Evolutionary conservation across 345 rosid genomes (phyloP).

Genomic region (Eucalyptus cladocalyx): DNA sequence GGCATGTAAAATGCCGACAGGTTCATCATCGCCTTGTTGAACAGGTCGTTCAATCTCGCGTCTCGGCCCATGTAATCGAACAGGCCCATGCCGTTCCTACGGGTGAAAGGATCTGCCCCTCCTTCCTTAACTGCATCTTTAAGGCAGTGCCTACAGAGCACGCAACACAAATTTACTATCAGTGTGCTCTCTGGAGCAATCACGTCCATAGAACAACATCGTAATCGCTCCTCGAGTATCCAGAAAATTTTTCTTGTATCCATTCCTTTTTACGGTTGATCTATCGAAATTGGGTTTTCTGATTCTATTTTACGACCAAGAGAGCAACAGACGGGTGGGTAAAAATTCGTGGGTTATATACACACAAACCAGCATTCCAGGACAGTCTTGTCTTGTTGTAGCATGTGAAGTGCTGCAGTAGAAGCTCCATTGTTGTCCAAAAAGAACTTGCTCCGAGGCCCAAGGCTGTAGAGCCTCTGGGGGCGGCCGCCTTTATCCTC

Average conservation of each 20-base stretch:
- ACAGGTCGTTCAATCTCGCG: not conserved
- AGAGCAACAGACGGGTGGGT: conserved; percentile 13
- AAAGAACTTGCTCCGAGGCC: not conserved
- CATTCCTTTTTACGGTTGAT: not conserved
- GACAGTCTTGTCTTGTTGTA: not conserved
- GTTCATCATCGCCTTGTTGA: not conserved
- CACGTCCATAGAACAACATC: not conserved
- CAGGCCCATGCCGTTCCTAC: not conserved
- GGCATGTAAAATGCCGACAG: rapidly evolving
- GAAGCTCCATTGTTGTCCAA: not conserved
- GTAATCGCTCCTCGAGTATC: not conserved
- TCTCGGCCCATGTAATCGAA: not conserved
- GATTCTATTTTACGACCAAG: not conserved
- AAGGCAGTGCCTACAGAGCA: not conserved
- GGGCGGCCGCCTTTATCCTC: not conserved
- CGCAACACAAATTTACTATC: not conserved
- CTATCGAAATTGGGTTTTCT: not conserved
- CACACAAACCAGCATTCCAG: not conserved
- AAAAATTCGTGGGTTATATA: not conserved
- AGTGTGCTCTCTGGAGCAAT: not conserved
- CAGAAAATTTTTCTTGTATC: not conserved
- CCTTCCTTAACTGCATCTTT: not conserved
- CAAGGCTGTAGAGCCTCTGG: not conserved
- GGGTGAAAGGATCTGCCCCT: not conserved
- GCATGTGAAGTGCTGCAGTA: not conserved